Percentiles rank a stretch among this genome's conserved stretches.
These are phyloP conservation scores for Sporobolomyces phaffii DNA, from an alignment of 768 basidiomycete genomes.

Conservation along the genomic window DNA sequence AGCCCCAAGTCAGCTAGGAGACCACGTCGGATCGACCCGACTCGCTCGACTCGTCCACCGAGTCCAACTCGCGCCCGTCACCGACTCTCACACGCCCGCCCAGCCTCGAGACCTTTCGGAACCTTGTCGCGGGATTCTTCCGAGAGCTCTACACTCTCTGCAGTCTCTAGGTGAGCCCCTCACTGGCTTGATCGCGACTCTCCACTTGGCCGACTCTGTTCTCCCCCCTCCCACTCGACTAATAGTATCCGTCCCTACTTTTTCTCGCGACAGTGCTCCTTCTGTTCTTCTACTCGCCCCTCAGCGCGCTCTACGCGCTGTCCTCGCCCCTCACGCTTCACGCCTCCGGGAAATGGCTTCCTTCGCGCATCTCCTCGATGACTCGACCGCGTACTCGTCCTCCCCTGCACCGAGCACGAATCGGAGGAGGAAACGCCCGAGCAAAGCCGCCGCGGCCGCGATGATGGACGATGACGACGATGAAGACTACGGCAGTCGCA, in stretches of 20 bases:
- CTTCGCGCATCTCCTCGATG: slow-evolving; percentile 27
- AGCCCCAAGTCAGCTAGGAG: too few relatives aligned
- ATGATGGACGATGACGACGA: slow-evolving; percentile 24
- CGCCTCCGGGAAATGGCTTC: slow-evolving; percentile 27
- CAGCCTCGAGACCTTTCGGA: background rate
- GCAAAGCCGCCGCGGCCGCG: slow-evolving; percentile 22
- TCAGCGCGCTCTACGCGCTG: too few relatives aligned
- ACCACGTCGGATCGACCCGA: background rate
- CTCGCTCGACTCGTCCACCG: background rate
- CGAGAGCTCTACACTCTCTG: too few relatives aligned
- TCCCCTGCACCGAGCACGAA: background rate
- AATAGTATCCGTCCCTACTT: background rate
- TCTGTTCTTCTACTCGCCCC: too few relatives aligned
- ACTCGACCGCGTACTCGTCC: background rate
- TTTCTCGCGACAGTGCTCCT: too few relatives aligned
- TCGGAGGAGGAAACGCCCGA: slow-evolving; percentile 27
- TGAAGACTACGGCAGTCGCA: background rate
- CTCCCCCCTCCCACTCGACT: background rate
- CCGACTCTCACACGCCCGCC: background rate
- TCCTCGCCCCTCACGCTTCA: too few relatives aligned
- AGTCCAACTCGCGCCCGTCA: background rate
- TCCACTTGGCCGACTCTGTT: too few relatives aligned
- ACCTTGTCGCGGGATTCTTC: background rate
- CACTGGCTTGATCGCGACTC: too few relatives aligned
- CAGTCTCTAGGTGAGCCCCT: too few relatives aligned